These are phyloP conservation scores for Ophioceras dolichostomum DNA, from an alignment of 2,329 filamentous ascomycete species.

Conservation along the genomic window DNA sequence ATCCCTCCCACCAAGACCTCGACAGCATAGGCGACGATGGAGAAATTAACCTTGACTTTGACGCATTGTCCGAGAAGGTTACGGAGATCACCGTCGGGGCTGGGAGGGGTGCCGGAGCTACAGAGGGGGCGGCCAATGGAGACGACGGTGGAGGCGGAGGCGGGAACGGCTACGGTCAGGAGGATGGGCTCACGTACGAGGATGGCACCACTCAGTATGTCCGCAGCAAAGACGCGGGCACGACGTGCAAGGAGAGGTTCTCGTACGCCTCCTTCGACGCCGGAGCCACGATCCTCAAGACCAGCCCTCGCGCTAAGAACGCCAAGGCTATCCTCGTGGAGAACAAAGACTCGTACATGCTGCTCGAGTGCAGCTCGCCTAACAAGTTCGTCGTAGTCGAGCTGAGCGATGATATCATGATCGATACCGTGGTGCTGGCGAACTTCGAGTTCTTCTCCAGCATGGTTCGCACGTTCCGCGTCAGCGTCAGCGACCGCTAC, in stretches of 20 bases:
- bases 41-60: slow-evolving; percentile 58
- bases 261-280: slow-evolving; percentile 98
- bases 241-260: slow-evolving; percentile 94
- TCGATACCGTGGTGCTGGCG: slow-evolving; percentile 92
- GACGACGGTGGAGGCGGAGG: slow-evolving; percentile 19
- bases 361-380: slow-evolving; percentile 73
- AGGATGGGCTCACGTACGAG: slow-evolving; percentile 30
- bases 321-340: slow-evolving; percentile 82
- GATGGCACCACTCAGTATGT: slow-evolving; percentile 40
- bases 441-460: slow-evolving; percentile 99
- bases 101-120: slow-evolving; percentile 10
- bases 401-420: slow-evolving; percentile 72
- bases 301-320: slow-evolving; percentile 75
- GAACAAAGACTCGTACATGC: slow-evolving; percentile 98
- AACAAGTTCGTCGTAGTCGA: slow-evolving; percentile 95
- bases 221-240: slow-evolving; percentile 85
- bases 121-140: slow-evolving; percentile 5
- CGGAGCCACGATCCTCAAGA: slow-evolving; percentile 85
- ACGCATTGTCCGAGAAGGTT: slow-evolving; percentile 31
- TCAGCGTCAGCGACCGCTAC: slow-evolving; percentile 90
- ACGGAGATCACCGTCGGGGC: slow-evolving; percentile 25
- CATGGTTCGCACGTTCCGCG: slow-evolving; percentile 81
- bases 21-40: slow-evolving; percentile 77
- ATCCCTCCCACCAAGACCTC: slow-evolving; percentile 44
- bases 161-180: slow-evolving; percentile 12